Conservation (phyloP, 1,284 basidiomycete species). For the Microbotryum scabiosae region DNA sequence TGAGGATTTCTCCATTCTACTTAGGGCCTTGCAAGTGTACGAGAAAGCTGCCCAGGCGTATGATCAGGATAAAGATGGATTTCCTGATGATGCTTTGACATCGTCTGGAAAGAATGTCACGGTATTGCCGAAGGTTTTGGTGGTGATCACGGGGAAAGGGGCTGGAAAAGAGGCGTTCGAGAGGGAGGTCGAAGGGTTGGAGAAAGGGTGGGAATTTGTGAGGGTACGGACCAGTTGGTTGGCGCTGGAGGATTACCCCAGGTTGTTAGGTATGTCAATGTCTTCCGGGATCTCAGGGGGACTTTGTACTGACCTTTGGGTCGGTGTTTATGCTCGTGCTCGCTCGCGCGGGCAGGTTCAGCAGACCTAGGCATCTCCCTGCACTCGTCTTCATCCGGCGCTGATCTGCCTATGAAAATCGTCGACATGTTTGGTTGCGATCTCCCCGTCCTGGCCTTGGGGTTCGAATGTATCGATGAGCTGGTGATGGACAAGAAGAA, state of each 20-base stretch:
- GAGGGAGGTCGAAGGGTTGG: conserved; percentile 51
- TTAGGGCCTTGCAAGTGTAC: conserved; percentile 62
- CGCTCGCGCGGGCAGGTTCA: conserved; percentile 50
- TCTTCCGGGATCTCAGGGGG: conserved; percentile 6
- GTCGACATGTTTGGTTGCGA: conserved; percentile 99
- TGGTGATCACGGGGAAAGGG: conserved; percentile 89
- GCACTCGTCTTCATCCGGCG: conserved; percentile 78
- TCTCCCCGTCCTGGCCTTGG: conserved; percentile 81
- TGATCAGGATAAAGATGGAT: background rate
- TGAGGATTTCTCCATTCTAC: conserved; percentile 82
- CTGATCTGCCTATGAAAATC: conserved; percentile 98
- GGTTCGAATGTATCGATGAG: conserved; percentile 78
- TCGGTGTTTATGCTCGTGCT: background rate
- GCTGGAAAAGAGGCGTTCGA: conserved; percentile 68
- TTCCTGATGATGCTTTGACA: background rate
- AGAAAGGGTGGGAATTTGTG: conserved; percentile 66
- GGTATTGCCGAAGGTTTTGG: conserved; percentile 64
- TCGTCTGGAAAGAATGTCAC: conserved; percentile 70
- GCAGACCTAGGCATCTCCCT: conserved; percentile 87
- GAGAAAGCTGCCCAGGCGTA: conserved; percentile 51
- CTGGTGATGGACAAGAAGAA: conserved; percentile 76
- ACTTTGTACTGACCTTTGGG: background rate
- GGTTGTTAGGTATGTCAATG: conserved; percentile 56
- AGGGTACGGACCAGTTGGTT: conserved; percentile 73
- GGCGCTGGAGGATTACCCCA: conserved; percentile 82